phyloP scores from a whole-genome alignment of 2,329 filamentous ascomycete genomes.

The Colletotrichum viniferum region DNA sequence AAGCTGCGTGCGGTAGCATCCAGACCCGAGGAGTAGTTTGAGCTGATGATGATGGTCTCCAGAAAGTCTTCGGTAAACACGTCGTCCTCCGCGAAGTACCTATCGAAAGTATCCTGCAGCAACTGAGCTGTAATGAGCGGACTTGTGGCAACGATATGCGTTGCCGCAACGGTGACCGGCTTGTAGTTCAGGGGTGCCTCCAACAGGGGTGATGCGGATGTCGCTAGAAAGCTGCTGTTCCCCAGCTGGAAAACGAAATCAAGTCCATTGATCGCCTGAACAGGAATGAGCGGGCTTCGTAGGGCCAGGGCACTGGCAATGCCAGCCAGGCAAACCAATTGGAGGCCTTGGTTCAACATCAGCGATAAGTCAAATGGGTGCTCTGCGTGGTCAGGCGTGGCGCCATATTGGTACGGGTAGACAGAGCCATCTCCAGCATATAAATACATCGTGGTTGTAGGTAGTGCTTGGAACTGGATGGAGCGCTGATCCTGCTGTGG shows the following conservation, averaged over 20 bases:
- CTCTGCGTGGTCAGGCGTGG: neutral
- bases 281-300: neutral
- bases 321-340: neutral
- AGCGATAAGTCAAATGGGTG: neutral
- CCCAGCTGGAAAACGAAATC: neutral
- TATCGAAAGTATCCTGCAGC: neutral
- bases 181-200: neutral
- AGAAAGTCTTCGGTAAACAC: neutral
- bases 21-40: neutral
- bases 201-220: accelerated
- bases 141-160: neutral
- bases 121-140: neutral
- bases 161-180: neutral
- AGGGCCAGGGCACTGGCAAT: neutral
- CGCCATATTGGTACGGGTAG: neutral
- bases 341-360: neutral
- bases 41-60: neutral
- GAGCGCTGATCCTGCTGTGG: neutral
- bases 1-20: neutral
- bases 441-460: neutral
- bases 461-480: neutral
- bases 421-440: neutral
- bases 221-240: neutral
- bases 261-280: neutral
- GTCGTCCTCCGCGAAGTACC: neutral